These are phyloP conservation scores for Xylaria castorea DNA, from an alignment of 495 filamentous ascomycete genomes.

Conservation along the genomic window DNA sequence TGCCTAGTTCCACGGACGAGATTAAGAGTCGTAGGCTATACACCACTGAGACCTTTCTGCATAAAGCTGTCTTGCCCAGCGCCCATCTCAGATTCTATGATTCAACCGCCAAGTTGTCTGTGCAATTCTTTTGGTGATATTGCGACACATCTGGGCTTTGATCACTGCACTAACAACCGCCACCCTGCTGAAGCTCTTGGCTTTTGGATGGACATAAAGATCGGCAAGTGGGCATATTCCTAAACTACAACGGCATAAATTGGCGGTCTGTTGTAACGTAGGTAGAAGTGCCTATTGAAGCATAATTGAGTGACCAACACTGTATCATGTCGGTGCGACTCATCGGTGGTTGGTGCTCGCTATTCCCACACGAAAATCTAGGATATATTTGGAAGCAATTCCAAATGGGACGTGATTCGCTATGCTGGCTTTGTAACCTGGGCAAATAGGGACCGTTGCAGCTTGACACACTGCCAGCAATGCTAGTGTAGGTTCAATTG, in stretches of 20 bases:
- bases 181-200: conserved; percentile 14
- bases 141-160: not conserved
- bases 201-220: conserved; percentile 2
- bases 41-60: not conserved
- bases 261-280: conserved; percentile 5
- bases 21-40: not conserved
- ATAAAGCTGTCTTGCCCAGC: conserved; percentile 4
- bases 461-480: not conserved
- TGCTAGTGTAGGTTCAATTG: not conserved
- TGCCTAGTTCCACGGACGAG: too few relatives aligned
- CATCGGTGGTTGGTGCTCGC: not conserved
- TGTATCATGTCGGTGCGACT: not conserved
- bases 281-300: not conserved
- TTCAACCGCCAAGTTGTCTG: conserved; percentile 16
- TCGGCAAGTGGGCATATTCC: not conserved
- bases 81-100: not conserved
- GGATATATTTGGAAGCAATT: conserved; percentile 29
- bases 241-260: not conserved
- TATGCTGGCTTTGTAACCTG: not conserved
- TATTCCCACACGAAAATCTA: not conserved
- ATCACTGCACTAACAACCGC: conserved; percentile 12
- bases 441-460: not conserved
- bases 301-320: not conserved
- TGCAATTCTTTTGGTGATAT: conserved; percentile 9
- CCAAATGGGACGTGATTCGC: not conserved